phyloP scores from a whole-genome alignment of 345 rosid genomes.

The Eucalyptus dawsonii region DNA sequence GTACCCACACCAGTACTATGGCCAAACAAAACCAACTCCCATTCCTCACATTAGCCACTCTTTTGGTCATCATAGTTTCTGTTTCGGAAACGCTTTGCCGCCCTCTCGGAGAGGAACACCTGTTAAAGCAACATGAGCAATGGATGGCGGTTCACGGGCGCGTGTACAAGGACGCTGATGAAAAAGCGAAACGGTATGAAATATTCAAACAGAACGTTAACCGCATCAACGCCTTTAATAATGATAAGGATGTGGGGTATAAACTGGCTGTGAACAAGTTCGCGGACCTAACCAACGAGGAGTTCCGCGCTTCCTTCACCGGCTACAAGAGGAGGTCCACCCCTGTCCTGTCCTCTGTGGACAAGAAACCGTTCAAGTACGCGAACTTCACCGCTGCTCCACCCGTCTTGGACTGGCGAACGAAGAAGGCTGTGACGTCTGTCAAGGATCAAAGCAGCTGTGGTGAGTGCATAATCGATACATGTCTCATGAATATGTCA shows the following conservation, averaged over 20 bases:
- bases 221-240: slow-evolving; percentile 4
- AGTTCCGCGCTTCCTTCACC: slow-evolving; percentile 7
- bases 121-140: slow-evolving; percentile 14
- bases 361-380: not conserved
- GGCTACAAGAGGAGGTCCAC: slow-evolving; percentile 1
- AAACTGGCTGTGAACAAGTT: slow-evolving; percentile 14
- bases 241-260: not conserved
- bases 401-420: slow-evolving; percentile 23
- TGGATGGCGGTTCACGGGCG: slow-evolving; percentile 16
- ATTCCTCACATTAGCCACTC: not conserved
- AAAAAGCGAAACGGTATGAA: not conserved
- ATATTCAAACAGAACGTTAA: slow-evolving; percentile 8
- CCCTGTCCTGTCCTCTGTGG: not conserved
- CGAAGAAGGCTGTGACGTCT: slow-evolving; percentile 18
- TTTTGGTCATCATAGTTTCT: not conserved
- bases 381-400: slow-evolving; percentile 6
- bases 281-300: slow-evolving; percentile 19
- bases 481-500: not conserved
- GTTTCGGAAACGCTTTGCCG: not conserved
- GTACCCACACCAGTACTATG: not conserved
- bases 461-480: slow-evolving; percentile 3
- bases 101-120: slow-evolving; percentile 9
- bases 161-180: not conserved
- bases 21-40: not conserved
- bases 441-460: slow-evolving; percentile 35